Evolutionary conservation across 2,329 filamentous ascomycete species (phyloP).

Genomic region (Colletotrichum nymphaeae): DNA sequence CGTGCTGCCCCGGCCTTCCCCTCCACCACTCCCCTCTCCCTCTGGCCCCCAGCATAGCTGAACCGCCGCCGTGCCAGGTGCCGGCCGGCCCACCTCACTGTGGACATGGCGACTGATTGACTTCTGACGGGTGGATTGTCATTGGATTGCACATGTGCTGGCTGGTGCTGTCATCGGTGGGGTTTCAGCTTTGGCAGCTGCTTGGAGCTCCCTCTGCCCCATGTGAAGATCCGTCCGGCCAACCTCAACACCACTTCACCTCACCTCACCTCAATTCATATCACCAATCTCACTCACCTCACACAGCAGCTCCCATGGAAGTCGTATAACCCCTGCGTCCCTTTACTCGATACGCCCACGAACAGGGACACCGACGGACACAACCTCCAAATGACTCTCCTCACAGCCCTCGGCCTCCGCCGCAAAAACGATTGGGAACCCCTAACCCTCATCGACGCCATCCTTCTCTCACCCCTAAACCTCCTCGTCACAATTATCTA

Average conservation of each 20-base stretch:
- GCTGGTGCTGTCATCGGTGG: conserved; percentile 30
- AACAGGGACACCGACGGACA: not conserved
- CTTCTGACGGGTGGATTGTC: not conserved
- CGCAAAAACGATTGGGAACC: conserved; percentile 60
- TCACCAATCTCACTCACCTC: not conserved
- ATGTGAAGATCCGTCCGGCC: conserved; percentile 31
- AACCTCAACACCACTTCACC: conserved; percentile 21
- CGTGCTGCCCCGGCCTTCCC: conserved; percentile 14
- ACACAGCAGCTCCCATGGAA: conserved; percentile 13
- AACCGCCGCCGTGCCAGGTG: conserved; percentile 15
- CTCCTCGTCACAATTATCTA: conserved; percentile 73
- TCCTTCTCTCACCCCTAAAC: conserved; percentile 77
- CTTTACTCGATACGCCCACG: not conserved
- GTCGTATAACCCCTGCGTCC: conserved; percentile 7
- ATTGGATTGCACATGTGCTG: not conserved
- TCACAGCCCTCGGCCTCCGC: conserved; percentile 58
- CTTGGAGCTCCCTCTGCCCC: conserved; percentile 23
- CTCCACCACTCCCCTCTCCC: not conserved
- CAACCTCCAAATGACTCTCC: conserved; percentile 53
- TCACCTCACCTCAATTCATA: not conserved
- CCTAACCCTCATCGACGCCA: conserved; percentile 67
- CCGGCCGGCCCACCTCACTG: conserved; percentile 1
- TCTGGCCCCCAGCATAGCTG: not conserved
- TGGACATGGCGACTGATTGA: not conserved
- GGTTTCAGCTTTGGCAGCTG: conserved; percentile 27